Conservation (phyloP, 2,329 filamentous ascomycete genomes). For the Colletotrichum eremochloae region DNA sequence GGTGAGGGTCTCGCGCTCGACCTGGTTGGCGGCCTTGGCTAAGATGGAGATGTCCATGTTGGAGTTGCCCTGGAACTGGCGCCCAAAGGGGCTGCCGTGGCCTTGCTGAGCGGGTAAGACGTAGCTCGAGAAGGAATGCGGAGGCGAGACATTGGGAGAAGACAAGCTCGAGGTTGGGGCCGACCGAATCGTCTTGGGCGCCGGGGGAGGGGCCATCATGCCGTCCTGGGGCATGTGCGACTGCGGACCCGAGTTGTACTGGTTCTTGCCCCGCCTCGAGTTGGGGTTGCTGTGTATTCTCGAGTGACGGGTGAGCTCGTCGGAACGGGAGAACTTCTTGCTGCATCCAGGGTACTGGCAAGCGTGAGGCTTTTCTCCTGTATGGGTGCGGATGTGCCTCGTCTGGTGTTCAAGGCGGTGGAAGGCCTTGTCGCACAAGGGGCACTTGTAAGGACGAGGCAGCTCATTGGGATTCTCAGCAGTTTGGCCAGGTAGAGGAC, state of each 20-base stretch:
- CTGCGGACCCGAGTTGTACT: constrained; percentile 50
- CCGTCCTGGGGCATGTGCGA: constrained; percentile 66
- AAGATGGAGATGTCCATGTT: constrained; percentile 70
- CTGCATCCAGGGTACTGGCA: constrained; percentile 96
- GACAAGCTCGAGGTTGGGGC: constrained; percentile 87
- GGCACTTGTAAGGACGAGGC: constrained; percentile 97
- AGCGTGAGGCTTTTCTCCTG: constrained; percentile 96
- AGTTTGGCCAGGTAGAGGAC: constrained; percentile 71
- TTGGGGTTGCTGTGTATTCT: constrained; percentile 99
- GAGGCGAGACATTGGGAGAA: constrained; percentile 96
- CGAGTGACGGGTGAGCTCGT: constrained; percentile 96
- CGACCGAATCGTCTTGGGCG: constrained; percentile 86
- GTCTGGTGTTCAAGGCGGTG: constrained; percentile 96
- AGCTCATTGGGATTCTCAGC: constrained; percentile 77
- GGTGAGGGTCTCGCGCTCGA: constrained; percentile 69
- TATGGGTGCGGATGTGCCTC: constrained; percentile 94
- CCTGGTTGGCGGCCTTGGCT: constrained; percentile 71
- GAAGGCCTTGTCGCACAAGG: constrained; percentile 98
- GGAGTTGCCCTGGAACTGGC: constrained; percentile 54
- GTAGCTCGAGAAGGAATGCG: constrained; percentile 87
- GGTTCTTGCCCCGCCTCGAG: constrained; percentile 90
- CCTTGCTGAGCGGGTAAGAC: constrained; percentile 60
- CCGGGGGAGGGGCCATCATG: constrained; percentile 81
- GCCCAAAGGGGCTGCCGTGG: constrained; percentile 54
- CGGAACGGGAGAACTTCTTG: constrained; percentile 96